Evolutionary conservation across 1,139 yeast species (phyloP), one percentile per base, ranked within the genome.

Genomic region (Eremothecium coryli): DNA sequence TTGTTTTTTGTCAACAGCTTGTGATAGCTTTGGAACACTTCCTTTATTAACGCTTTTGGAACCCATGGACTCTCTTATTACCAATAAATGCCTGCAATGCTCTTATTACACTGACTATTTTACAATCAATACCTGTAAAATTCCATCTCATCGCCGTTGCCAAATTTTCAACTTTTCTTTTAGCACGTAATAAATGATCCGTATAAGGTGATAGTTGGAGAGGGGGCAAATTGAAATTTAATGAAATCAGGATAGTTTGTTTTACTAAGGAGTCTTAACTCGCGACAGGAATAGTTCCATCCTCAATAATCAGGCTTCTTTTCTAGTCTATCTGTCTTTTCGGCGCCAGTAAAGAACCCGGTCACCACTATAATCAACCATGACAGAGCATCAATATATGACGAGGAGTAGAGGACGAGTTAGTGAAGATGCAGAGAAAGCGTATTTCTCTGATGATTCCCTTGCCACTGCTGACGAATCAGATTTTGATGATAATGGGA

Each of bases 371-470:
- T n/a, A n/a, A n/a, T n/a, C 30, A 7, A 17, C 11, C 22, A 27
- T 27, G 35, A 30, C 31, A 5, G 37, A 38, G 8, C 43, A 38
- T 29, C 33, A 36, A 23, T 43, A 45, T 33, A 48, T 45, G 24
- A 41, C 53, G 13, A 42, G 46, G 33, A 46, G 47, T 30, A 50
- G 43, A 26, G 46, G 42, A n/a, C 38, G 38, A 18, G 37, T 31
- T 13, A 49, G 45, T 24, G 49, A 54, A 20, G 43, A 42, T 26
- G 46, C 44, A 49, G 41, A 42, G 13, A 44, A 44, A 29, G 38
- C 45, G 18, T 52, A 48, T 38, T 51, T 54, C 32, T 53, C 56
- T 11, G 59, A 54, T 34, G 61, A 54, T 32, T 54, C 61, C 18
- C 48, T 50, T 16, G 58, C 50, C 3, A 54, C 58, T 4, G 30